Evolutionary conservation across 2,329 filamentous ascomycete species (phyloP), one percentile per base, ranked within the genome.

Genomic region (Phoma herbarum): DNA sequence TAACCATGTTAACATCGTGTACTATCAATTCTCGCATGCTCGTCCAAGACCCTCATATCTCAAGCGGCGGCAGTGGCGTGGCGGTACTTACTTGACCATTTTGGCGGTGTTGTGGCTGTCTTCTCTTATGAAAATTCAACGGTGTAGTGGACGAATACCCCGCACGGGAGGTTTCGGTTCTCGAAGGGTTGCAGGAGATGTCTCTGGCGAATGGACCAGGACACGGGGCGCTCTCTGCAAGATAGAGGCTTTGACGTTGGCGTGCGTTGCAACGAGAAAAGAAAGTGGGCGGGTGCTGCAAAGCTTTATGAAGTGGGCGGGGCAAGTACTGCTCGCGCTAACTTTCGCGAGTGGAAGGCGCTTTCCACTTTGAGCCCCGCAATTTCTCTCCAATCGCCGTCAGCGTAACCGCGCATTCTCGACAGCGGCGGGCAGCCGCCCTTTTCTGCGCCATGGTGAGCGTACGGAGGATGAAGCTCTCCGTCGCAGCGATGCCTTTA

Each of bases 11-110:
- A 90, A 85, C 78, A 70, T 61, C 42, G 44, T 58, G 47, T 33
- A 59, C 61, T 46, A 46, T 57, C 45, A 50, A 55, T 50, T 41
- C 11, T 11, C 29, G 25, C 25, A 43, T 25, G 31, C 22, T 41
- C 23, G 5, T 16, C 39, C 29, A 8, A 55, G 52, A 29, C 25
- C 23, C n/a, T 26, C 26, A 39, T 11, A 14, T 53, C 53, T 43
- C n/a, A 25, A 26, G 35, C 1, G 14, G 33, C 41, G 25, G 52
- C 22, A 39, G 41, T 28, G 42, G 57, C 31, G 60, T 41, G 57
- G 61, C 62, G 55, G 33, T 22, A 94, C 93, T 90, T 90, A 97
- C 93, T 98, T 97, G 82, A 99, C 95, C 95, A 99, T 99, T 82
- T 93, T 97, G 90, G 85, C 92, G 91, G 93, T 91, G 80, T 87